Conservation (phyloP, 1,139 yeast genomes). For the Meyerozyma smithsonii region DNA sequence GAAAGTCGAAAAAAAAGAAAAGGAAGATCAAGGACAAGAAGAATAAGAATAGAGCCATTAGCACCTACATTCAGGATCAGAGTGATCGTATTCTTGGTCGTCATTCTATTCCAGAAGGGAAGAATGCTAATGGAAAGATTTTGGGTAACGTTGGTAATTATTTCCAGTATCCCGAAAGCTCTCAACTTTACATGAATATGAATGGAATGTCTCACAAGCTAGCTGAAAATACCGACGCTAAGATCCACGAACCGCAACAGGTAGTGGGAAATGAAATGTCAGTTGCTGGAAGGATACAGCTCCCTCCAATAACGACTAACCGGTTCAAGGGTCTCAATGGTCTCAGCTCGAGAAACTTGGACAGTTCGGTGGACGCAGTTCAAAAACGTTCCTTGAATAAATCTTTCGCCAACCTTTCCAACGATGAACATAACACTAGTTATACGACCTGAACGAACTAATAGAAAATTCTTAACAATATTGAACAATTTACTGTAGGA, state of each 20-base stretch:
- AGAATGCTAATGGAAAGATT: slow-evolving; percentile 6
- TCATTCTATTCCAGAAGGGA: slow-evolving; percentile 8
- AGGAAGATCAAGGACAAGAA: slow-evolving; percentile 6
- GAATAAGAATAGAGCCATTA: slow-evolving; percentile 6
- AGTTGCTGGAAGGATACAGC: neutral
- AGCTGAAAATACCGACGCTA: neutral
- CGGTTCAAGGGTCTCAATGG: neutral
- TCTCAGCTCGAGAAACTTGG: neutral
- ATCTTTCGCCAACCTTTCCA: neutral
- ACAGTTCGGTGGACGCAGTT: neutral
- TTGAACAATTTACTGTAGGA: too few relatives aligned
- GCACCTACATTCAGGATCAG: slow-evolving; percentile 16
- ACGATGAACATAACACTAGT: neutral
- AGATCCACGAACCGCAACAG: neutral
- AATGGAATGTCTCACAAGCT: neutral
- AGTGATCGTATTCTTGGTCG: slow-evolving; percentile 16
- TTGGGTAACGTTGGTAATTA: slow-evolving; percentile 3
- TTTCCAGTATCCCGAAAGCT: slow-evolving; percentile 21
- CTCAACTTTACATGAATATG: slow-evolving; percentile 16
- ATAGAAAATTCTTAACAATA: neutral
- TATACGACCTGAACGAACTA: neutral
- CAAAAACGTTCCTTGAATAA: slow-evolving; percentile 1
- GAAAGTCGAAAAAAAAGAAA: slow-evolving; percentile 10
- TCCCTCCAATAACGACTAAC: slow-evolving; percentile 1
- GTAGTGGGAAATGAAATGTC: neutral